These are phyloP conservation scores for Salisapilia sapeloensis DNA, from an alignment of 352 stramenopile species.

Conservation along the genomic window DNA sequence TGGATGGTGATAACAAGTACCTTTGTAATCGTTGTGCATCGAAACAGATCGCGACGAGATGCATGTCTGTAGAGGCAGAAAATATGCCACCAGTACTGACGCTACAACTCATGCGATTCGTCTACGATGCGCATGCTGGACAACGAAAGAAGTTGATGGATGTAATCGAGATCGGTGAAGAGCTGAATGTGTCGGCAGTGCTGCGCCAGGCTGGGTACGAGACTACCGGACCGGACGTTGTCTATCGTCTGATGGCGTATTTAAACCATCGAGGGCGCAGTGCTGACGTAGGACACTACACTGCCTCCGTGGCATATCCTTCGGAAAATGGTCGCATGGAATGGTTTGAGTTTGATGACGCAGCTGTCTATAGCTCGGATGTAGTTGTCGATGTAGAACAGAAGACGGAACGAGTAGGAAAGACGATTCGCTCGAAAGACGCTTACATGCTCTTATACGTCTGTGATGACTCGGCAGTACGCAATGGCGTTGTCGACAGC, in stretches of 20 bases:
- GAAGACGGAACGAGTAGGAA: constrained; percentile 22
- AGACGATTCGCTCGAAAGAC: constrained; percentile 53
- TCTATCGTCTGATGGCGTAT: constrained; percentile 62
- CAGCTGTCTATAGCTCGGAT: constrained; percentile 32
- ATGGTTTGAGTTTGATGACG: constrained; percentile 80
- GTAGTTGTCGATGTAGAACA: constrained; percentile 15
- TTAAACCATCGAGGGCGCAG: constrained; percentile 72
- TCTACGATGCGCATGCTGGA: constrained; percentile 58
- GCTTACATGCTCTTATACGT: constrained; percentile 81
- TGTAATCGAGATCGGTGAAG: constrained; percentile 65
- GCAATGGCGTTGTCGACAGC: too few relatives aligned
- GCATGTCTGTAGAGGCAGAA: constrained; percentile 37
- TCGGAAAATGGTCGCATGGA: constrained; percentile 7
- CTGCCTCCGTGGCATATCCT: constrained; percentile 48
- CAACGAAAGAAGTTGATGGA: constrained; percentile 81
- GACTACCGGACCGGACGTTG: constrained; percentile 12
- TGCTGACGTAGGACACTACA: constrained; percentile 76
- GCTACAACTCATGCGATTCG: constrained; percentile 73
- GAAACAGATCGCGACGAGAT: constrained; percentile 64
- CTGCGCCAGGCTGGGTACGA: constrained; percentile 21
- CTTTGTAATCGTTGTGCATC: constrained; percentile 57
- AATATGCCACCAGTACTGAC: constrained; percentile 50
- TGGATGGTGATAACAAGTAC: constrained; percentile 80
- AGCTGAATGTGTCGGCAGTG: constrained; percentile 61
- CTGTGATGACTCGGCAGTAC: constrained; percentile 14